Base-by-base conservation (phyloP, 768 basidiomycete species). In the Rhodocollybia butyracea region DNA sequence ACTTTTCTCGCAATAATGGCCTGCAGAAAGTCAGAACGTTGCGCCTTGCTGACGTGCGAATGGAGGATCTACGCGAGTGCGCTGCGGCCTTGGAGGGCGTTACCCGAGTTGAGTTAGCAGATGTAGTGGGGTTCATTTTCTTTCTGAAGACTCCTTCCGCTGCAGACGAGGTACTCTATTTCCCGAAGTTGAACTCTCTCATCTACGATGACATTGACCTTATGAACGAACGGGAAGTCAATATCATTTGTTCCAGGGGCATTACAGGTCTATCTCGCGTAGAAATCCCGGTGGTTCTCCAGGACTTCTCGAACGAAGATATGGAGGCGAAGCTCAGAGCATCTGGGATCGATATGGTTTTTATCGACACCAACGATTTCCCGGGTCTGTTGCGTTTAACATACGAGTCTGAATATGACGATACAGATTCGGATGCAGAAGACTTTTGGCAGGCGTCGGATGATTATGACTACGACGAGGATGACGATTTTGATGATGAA, bases 401-500 rank as follows among this genome's bases (percentile, higher is more conserved):
- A 10, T 47, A 47, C 27, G 27, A n/a, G 7, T 32, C 46, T 15
- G 27, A 32, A 15, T 60, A 57, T 53, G 51, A 51, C 2, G 60
- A 64, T 19, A 60, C 60, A 1, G 47, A 60, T 5, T 54, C 59
- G 21, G 40, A 42, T 8, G 24, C 12, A 46, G 24, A 46, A 12
- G 12, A 12, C 17, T 27, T 7, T 22, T 40, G 39, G 21, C 13
- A 21, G 41, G 27, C 13, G 15, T 19, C 51, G 38, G 59, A 56
- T 38, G 60, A 62, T 21, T n/a, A 55, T 12, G 60, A 57, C 17
- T 56, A 59, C 26, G 59, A 57, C 5, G 48, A 62, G n/a, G 50
- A 53, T 13, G 38, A 27, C 7, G 56, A 59, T 11, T 46, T 53
- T 40, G 59, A 43, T 64, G 61, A 19, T 41, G 54, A 21, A 30